phyloP scores from a whole-genome alignment of 768 basidiomycete genomes.

The Phallus indusiatus region DNA sequence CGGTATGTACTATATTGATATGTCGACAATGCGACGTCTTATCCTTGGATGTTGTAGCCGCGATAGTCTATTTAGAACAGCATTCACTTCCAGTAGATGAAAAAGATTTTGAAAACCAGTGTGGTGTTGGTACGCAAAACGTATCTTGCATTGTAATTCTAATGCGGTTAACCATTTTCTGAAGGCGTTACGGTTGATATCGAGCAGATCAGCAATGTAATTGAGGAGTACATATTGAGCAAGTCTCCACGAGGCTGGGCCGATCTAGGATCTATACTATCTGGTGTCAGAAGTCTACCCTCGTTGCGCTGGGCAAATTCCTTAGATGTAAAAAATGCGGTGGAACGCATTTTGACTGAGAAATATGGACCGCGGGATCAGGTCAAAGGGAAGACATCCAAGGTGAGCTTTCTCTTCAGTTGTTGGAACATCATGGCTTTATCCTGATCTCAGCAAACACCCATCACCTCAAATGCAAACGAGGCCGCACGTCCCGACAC shows the following conservation, averaged over 20 bases:
- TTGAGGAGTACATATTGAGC: conserved; percentile 47
- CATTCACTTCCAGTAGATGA: conserved; percentile 55
- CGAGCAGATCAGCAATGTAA: conserved; percentile 47
- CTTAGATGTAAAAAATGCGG: conserved; percentile 74
- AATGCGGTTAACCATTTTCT: neutral
- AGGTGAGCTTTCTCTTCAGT: conserved; percentile 1
- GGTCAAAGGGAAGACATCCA: conserved; percentile 33
- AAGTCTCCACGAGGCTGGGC: conserved; percentile 57
- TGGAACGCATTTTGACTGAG: conserved; percentile 58
- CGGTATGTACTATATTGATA: conserved; percentile 39
- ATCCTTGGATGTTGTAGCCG: conserved; percentile 35
- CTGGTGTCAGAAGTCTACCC: conserved; percentile 49
- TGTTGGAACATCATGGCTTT: neutral
- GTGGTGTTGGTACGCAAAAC: conserved; percentile 72
- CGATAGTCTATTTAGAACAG: conserved; percentile 62
- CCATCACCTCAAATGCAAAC: neutral
- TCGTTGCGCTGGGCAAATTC: conserved; percentile 75
- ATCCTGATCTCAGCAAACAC: conserved; percentile 27
- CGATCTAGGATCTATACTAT: conserved; percentile 57
- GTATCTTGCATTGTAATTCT: neutral
- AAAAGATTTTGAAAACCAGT: conserved; percentile 61
- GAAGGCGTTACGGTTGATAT: conserved; percentile 73
- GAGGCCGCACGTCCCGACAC: neutral
- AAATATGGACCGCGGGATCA: conserved; percentile 67
- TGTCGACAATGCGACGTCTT: neutral